Evolutionary conservation across 2,329 filamentous ascomycete species (phyloP).

Genomic region (Ceratocystis eucalypticola): DNA sequence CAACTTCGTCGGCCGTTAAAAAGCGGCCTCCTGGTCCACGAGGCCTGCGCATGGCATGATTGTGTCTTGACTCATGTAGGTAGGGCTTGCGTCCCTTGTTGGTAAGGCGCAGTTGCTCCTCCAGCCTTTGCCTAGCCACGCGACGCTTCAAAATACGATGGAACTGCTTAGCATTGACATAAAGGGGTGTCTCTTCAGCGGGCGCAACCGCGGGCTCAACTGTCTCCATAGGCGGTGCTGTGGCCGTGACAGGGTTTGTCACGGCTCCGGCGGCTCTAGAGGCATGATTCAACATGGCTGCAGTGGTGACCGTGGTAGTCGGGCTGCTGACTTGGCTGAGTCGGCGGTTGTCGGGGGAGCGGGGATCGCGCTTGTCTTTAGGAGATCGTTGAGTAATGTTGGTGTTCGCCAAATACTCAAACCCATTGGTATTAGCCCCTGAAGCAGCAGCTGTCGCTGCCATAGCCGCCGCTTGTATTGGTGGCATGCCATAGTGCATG

Average conservation of each 20-base stretch:
- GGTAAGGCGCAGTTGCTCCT: slow-evolving; percentile 81
- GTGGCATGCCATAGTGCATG: slow-evolving; percentile 74
- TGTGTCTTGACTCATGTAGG: slow-evolving; percentile 91
- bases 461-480: slow-evolving; percentile 84
- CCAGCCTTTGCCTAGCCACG: slow-evolving; percentile 81
- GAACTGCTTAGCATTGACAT: slow-evolving; percentile 98
- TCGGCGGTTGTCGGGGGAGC: slow-evolving; percentile 54
- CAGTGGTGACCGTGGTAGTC: slow-evolving; percentile 58
- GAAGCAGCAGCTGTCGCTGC: slow-evolving; percentile 81
- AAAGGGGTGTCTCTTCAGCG: slow-evolving; percentile 83
- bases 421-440: slow-evolving; percentile 44
- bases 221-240: slow-evolving; percentile 65
- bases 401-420: slow-evolving; percentile 59
- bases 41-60: slow-evolving; percentile 92
- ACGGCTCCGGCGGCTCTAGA: slow-evolving; percentile 46
- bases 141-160: slow-evolving; percentile 91
- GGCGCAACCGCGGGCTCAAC: slow-evolving; percentile 46
- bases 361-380: slow-evolving; percentile 56
- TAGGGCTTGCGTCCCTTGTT: slow-evolving; percentile 96
- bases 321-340: slow-evolving; percentile 70
- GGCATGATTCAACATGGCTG: slow-evolving; percentile 61
- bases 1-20: slow-evolving; percentile 90
- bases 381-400: slow-evolving; percentile 31
- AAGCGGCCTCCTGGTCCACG: slow-evolving; percentile 90
- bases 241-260: slow-evolving; percentile 60